Evolutionary conservation across 192 early-diverging fungal genomes (phyloP).

Genomic region (Linderina pennispora): DNA sequence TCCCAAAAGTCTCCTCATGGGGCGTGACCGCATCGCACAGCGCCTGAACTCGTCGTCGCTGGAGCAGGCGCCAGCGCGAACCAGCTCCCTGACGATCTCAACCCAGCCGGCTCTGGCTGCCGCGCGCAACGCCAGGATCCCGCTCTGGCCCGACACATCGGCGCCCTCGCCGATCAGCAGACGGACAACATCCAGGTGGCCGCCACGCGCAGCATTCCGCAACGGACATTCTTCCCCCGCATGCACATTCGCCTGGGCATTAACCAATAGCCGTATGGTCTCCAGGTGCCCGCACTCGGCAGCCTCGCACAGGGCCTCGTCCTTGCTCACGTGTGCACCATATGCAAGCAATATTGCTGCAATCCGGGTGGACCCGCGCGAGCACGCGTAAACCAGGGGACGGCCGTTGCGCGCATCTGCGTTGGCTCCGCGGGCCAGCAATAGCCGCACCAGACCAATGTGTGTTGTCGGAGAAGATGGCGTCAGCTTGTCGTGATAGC

Average conservation of each 20-base stretch:
- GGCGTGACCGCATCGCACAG: conserved; percentile 20
- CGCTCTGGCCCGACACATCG: conserved; percentile 6
- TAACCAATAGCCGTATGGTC: conserved; percentile 2
- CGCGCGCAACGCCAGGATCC: conserved; percentile 24
- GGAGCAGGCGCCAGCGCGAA: conserved; percentile 28
- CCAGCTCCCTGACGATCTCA: conserved; percentile 26
- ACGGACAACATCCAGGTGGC: conserved; percentile 13
- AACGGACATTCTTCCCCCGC: conserved; percentile 9
- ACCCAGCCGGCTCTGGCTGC: conserved; percentile 36
- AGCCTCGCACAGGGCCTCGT: conserved; percentile 21
- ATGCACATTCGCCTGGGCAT: conserved; percentile 3
- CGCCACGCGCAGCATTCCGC: conserved; percentile 20
- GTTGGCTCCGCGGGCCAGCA: conserved; percentile 30
- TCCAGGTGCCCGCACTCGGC: conserved; percentile 2
- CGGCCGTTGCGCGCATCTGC: conserved; percentile 22
- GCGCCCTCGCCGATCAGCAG: conserved; percentile 22
- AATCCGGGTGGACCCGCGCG: conserved; percentile 15
- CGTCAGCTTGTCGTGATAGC: too few species aligned
- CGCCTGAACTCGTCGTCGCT: conserved; percentile 20
- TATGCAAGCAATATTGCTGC: conserved; percentile 18
- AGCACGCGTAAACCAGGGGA: conserved; percentile 21
- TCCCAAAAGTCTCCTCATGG: conserved; percentile 10
- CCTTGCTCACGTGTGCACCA: conserved; percentile 16
- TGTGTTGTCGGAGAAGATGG: conserved; percentile 2
- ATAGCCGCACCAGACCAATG: conserved; percentile 20